Evolutionary conservation across 108 stramenopile species (phyloP).

Genomic region (Chaetoceros muelleri): DNA sequence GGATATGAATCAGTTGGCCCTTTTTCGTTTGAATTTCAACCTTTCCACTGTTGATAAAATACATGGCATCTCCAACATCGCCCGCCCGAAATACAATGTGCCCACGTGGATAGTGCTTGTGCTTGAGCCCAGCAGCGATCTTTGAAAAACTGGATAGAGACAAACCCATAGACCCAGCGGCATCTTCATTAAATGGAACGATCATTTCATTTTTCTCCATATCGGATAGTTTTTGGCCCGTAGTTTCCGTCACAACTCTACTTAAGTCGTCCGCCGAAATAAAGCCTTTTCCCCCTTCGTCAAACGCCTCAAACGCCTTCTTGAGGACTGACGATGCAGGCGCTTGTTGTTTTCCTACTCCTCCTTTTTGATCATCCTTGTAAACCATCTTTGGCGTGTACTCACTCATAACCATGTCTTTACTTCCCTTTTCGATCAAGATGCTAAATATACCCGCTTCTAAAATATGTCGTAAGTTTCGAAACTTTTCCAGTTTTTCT

Average conservation of each 20-base stretch:
- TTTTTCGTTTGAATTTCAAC: constrained; percentile 64
- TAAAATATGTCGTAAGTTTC: constrained; percentile 41
- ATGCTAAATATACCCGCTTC: constrained; percentile 72
- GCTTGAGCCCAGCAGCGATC: constrained; percentile 43
- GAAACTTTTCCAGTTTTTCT: constrained; percentile 56
- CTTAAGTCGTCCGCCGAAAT: constrained; percentile 52
- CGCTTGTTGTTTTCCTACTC: constrained; percentile 9
- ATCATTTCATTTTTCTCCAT: constrained; percentile 43
- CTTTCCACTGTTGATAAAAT: constrained; percentile 76
- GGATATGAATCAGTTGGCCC: constrained; percentile 54
- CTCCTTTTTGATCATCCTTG: constrained; percentile 16
- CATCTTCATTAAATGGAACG: constrained; percentile 11
- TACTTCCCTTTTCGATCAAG: constrained; percentile 44
- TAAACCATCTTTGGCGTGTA: not conserved
- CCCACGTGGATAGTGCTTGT: constrained; percentile 64
- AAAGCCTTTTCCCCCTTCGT: constrained; percentile 66
- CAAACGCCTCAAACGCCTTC: constrained; percentile 63
- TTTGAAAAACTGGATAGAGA: constrained; percentile 61
- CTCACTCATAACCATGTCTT: constrained; percentile 29
- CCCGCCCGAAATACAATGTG: constrained; percentile 69
- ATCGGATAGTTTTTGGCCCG: constrained; percentile 32
- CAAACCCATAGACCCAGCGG: constrained; percentile 16
- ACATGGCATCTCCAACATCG: constrained; percentile 75
- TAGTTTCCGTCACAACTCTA: constrained; percentile 46
- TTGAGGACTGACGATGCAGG: constrained; percentile 48